Conservation (phyloP, 129 eudicot genomes). For the Flaveria sonorensis region DNA sequence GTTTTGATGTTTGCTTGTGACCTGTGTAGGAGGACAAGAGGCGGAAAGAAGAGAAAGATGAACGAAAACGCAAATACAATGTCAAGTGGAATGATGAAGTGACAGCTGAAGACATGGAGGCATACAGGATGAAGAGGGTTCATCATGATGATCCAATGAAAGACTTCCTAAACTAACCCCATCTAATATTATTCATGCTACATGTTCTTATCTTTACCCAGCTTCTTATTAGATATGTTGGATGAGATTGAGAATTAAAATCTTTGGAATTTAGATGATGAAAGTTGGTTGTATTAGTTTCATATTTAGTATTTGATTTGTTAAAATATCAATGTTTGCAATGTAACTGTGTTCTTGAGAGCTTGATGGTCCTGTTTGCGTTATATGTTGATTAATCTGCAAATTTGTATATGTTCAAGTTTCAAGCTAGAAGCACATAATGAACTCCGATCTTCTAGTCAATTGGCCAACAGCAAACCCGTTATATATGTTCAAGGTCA, state of each 20-base stretch:
- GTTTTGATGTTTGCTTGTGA: background rate
- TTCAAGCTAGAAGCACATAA: background rate
- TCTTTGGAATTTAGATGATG: background rate
- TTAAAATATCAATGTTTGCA: background rate
- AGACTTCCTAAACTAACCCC: conserved; percentile 48
- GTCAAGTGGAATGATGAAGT: conserved; percentile 78
- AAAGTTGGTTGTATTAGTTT: background rate
- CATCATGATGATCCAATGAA: conserved; percentile 84
- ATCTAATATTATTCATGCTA: background rate
- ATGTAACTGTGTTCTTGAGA: background rate
- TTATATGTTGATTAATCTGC: background rate
- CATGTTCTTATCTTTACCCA: conserved; percentile 6
- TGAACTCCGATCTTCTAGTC: background rate
- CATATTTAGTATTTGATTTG: background rate
- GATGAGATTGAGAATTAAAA: background rate
- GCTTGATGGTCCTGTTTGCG: background rate
- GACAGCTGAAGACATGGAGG: conserved; percentile 85
- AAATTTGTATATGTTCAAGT: background rate
- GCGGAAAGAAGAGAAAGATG: conserved; percentile 81
- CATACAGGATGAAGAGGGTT: conserved; percentile 73
- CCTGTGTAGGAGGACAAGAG: conserved; percentile 59
- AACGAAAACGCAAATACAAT: conserved; percentile 77
- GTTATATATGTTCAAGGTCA: too few species aligned
- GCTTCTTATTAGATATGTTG: background rate
- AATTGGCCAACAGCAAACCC: background rate